Percentiles rank a stretch among this genome's conserved stretches.
phyloP scores from a whole-genome alignment of 2,329 filamentous ascomycete genomes.

The Scopulariopsis brevicaulis region DNA sequence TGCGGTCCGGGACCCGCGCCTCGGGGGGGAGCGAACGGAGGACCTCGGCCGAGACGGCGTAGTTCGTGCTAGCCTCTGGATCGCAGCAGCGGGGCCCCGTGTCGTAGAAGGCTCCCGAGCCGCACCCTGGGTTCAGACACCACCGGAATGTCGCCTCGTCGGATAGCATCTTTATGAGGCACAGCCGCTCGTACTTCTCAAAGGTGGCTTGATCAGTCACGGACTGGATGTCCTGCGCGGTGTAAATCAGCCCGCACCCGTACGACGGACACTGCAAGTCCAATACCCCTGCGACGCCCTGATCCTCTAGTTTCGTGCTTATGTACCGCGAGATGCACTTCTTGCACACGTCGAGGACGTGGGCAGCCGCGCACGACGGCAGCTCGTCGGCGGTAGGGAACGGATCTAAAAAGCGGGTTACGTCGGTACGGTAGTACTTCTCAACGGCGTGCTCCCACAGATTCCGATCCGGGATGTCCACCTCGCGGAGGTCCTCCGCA shows the following conservation, averaged over 20 bases:
- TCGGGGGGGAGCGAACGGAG: background rate
- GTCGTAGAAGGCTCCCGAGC: conserved; percentile 12
- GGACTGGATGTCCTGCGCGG: conserved; percentile 6
- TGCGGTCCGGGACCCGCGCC: conserved; percentile 1
- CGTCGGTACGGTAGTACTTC: conserved; percentile 5
- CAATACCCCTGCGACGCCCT: conserved; percentile 4
- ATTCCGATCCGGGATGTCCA: background rate
- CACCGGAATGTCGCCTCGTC: conserved; percentile 11
- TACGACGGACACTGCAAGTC: conserved; percentile 7
- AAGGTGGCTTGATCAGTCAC: conserved; percentile 5
- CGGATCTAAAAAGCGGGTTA: conserved; percentile 1
- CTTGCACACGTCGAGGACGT: conserved; percentile 9
- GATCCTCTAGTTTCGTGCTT: conserved; percentile 5
- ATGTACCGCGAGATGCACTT: conserved; percentile 9
- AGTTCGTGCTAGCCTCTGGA: background rate
- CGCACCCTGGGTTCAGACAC: conserved; percentile 14
- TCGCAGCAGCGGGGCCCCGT: background rate
- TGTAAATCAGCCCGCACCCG: conserved; percentile 8
- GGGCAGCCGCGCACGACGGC: conserved; percentile 5
- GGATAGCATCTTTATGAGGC: conserved; percentile 3
- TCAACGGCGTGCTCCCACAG: background rate
- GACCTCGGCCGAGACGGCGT: background rate
- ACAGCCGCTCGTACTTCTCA: conserved; percentile 8
- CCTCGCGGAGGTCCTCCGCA: conserved; percentile 5
- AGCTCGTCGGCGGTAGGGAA: conserved; percentile 7